Evolutionary conservation across 805 yeast genomes (phyloP), one percentile per base, ranked within the genome.

Genomic region (Candida gorgasii): DNA sequence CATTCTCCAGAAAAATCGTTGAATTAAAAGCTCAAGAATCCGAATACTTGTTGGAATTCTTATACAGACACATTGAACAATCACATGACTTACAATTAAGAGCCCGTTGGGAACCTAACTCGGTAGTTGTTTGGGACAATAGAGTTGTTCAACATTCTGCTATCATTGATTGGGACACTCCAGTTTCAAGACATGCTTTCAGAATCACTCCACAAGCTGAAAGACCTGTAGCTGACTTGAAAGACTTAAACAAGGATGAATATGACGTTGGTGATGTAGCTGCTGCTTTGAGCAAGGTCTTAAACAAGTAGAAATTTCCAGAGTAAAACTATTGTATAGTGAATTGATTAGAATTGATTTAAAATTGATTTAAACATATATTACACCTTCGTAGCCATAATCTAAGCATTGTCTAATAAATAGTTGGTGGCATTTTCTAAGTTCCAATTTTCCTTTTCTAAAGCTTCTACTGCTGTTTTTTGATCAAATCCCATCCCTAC

Each of bases 401-500:
- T 4, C 7, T 48, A 82, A 40, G 88, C 86, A 46, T 80, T 73
- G 57, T 89, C 97, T 49, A 89, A 68, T 49, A 90, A 69, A 55
- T 73, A 81, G 59, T 90, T 90, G 1, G 96, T 86, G n/a, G 98
- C 97, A 43, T 82, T 82, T 49, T 84, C 89, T 43, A 89, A 63
- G 55, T 86, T 79, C 87, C 92, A 86, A 45, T 79, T 71, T 51
- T 83, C 81, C 56, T 67, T 73, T 52, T 79, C 72, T 43, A 90
- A 70, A 5, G 97, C 97, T 8, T 70, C 73, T 5, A 75, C 53
- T 1, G 92, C 89, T 40, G 80, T 82, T 0, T 72, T 69, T 49
- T 76, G 74, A 13, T 80, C 76, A 58, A 90, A 90, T 2, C 98
- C 98, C 97, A 90, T 90, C 26, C 90, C 89, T 16, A 81, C 79